Conservation (phyloP, 1,139 yeast species). For the Zygosaccharomyces pseudobailii region DNA sequence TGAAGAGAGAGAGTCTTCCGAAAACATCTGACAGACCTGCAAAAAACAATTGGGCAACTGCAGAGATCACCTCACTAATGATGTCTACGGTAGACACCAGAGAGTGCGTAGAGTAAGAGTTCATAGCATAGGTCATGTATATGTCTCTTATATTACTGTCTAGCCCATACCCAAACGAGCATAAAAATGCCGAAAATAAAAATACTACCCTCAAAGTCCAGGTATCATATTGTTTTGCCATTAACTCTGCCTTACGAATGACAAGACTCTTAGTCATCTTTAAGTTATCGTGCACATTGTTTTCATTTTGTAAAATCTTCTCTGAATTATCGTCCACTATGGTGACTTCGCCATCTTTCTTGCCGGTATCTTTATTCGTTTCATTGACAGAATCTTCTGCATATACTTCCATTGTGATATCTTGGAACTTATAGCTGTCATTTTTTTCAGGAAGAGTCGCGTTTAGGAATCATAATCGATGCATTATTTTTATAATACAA, state of each 20-base stretch:
- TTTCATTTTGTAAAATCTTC: slow-evolving; percentile 32
- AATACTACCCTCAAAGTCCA: slow-evolving; percentile 22
- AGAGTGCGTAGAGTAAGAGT: slow-evolving; percentile 54
- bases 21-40: slow-evolving; percentile 68
- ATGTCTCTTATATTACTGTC: slow-evolving; percentile 52
- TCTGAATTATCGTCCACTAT: slow-evolving; percentile 2
- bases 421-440: background rate
- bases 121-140: slow-evolving; percentile 52
- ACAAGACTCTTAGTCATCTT: slow-evolving; percentile 38
- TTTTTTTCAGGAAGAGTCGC: background rate
- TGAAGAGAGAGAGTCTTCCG: slow-evolving; percentile 58
- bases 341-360: background rate
- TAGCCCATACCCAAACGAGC: slow-evolving; percentile 64
- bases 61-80: slow-evolving; percentile 59
- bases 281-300: slow-evolving; percentile 44
- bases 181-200: slow-evolving; percentile 48
- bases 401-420: background rate
- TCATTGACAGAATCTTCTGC: background rate
- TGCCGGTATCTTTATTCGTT: background rate
- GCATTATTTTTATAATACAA: background rate
- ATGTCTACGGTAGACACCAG: slow-evolving; percentile 61
- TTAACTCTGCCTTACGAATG: slow-evolving; percentile 21
- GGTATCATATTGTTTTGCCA: slow-evolving; percentile 20
- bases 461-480: background rate
- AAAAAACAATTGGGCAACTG: slow-evolving; percentile 65